Base-by-base conservation (phyloP, 371 early-diverging fungal species). In the Mortierella sp. region DNA sequence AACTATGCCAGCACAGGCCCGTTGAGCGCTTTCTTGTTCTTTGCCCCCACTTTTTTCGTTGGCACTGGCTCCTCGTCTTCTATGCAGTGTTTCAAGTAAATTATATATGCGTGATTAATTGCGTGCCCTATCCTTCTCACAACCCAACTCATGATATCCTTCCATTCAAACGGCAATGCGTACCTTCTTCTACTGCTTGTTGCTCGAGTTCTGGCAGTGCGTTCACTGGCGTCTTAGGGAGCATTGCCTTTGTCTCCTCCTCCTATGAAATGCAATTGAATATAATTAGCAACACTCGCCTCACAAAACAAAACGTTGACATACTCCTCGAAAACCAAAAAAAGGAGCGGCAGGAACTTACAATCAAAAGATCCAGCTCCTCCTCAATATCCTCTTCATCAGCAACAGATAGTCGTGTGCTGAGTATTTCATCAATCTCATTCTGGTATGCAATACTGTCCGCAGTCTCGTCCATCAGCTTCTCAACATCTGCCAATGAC, bases 361-460 rank as follows among this genome's bases (percentile, higher is more conserved):
- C 86, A 79, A 75, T 80, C 50, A 96, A 84, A 80, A 86, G 89
- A 63, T 95, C 96, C 47, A 98, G 91, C 88, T 98, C 97, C 21
- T 87, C 89, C 83, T 94, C 88, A 54, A 96, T 95, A 8, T 95
- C 97, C 77, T 97, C 97, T 77, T 97, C 96, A 81, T 97, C 98
- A 26, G 96, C 96, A 5, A 89, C 90, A 24, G 95, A 92, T 34
- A 98, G 90, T 47, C 92, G 89, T 13, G 93, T 92, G 60, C 92
- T 90, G 50, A 98, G 83, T 38, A 96, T 72, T 65, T 96, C 95
- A 47, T 95, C 95, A 60, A 98, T 94, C 91, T 98, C 97, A 78
- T 96, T 95, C 84, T 99, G 99, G 84, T 98, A 98, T 0, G 96
- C 97, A 84, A 98, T 96, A 6, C 96, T 98, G 57, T 98, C 99